Conservation (phyloP, 164 flowering plant species). For the Liriodendron chinense region DNA sequence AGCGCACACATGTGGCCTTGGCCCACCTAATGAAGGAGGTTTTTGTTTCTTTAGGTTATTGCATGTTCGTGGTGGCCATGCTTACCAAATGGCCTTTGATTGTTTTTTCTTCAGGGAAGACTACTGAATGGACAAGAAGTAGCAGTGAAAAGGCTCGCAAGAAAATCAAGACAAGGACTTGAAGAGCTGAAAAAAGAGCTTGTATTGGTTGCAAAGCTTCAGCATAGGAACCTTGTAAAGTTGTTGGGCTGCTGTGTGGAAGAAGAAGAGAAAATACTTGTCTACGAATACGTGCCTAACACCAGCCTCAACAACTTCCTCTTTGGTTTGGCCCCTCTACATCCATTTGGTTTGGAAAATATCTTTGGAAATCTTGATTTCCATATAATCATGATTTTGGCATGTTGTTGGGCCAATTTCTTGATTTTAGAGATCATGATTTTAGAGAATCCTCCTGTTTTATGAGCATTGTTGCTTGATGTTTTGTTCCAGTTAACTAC, state of each 20-base stretch:
- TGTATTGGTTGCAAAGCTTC: slow-evolving; percentile 10
- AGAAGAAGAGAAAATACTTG: slow-evolving; percentile 5
- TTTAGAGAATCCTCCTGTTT: no score
- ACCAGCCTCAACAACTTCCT: slow-evolving; percentile 11
- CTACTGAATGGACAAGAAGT: slow-evolving; percentile 6
- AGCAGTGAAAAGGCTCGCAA: slow-evolving; percentile 12
- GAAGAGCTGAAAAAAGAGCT: slow-evolving; percentile 13
- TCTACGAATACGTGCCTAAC: slow-evolving; percentile 15
- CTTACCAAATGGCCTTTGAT: background rate
- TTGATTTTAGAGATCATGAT: no score
- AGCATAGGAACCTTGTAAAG: slow-evolving; percentile 13
- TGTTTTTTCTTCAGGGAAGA: slow-evolving; percentile 5
- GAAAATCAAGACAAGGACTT: slow-evolving; percentile 9
- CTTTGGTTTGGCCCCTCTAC: background rate
- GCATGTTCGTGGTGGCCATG: no score
- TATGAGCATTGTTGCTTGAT: no score
- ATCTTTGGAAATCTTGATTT: no score
- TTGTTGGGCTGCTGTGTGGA: slow-evolving; percentile 13
- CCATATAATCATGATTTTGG: no score
- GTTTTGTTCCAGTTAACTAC: no score
- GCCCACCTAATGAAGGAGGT: no score
- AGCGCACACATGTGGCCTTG: no score
- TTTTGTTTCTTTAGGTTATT: no score
- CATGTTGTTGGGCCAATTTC: no score
- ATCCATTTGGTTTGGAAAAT: background rate